Base-by-base conservation (phyloP, 2,329 filamentous ascomycete genomes). In the Fusarium bactridioides region DNA sequence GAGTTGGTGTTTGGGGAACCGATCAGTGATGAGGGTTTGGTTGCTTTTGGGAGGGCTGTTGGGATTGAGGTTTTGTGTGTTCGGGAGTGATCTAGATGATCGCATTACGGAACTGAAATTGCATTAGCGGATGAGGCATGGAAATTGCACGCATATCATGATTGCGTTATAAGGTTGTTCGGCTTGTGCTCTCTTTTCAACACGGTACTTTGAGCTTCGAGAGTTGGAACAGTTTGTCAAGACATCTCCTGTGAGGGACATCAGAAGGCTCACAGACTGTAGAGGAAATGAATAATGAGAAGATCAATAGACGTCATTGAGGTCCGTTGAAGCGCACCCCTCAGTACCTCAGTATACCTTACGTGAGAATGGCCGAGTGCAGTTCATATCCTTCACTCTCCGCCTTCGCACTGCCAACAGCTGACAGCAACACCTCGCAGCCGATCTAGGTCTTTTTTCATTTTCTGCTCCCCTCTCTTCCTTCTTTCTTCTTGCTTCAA, bases 221-320 rank as follows among this genome's bases (percentile, higher is more conserved):
- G 12, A n/a, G 38, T 25, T 56, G 10, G 12, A 13, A 7, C 29
- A 56, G 3, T 25, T 16, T 47, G 21, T 55, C 37, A 13, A 21
- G 27, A 16, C 3, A n/a, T 25, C 5, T 4, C 18, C 13, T 7
- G 5, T 10, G 13, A 53, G 7, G n/a, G 10, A 12, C 5, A 27
- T 5, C 13, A 9, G 10, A 27, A 0, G 13, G 10, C 2, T 27
- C 5, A 27, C 33, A 38, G 33, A 37, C 5, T 21, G 23, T 25
- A 53, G 0, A 11, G 3, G 7, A n/a, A 25, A 37, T 4, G 10
- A 16, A 16, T 4, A 1, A 18, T 37, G 13, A 16, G 31, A 12
- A 16, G 2, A 4, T 8, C 9, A 1, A 11, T 4, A 16, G 4
- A 11, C 3, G 2, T 5, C 15, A 37, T 27, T 19, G 7, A 4